phyloP scores from a whole-genome alignment of 2,329 filamentous ascomycete genomes.

The Colletotrichum sp. region DNA sequence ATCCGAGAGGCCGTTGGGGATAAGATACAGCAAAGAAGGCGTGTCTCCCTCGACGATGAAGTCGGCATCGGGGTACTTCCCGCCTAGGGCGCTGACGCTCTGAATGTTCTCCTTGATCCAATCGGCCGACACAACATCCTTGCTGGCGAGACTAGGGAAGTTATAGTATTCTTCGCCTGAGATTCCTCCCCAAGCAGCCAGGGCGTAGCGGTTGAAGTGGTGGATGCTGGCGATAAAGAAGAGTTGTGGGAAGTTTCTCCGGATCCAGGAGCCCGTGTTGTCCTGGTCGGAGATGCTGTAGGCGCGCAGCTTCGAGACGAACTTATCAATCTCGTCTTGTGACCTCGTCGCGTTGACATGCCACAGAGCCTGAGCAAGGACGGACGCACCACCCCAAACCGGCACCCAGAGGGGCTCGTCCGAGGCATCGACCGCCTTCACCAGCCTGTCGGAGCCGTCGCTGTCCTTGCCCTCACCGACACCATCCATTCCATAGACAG shows the following conservation, averaged over 20 bases:
- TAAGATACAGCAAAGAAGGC: slow-evolving; percentile 42
- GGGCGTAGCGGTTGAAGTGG: slow-evolving; percentile 53
- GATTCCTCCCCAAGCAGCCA: slow-evolving; percentile 56
- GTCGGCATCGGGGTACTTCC: slow-evolving; percentile 42
- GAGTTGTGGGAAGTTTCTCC: slow-evolving; percentile 52
- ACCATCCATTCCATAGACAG: background rate
- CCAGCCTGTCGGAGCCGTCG: slow-evolving; percentile 34
- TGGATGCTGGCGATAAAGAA: slow-evolving; percentile 56
- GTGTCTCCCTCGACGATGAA: slow-evolving; percentile 56
- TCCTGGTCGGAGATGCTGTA: slow-evolving; percentile 61
- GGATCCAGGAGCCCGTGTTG: slow-evolving; percentile 55
- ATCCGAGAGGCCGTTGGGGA: slow-evolving; percentile 45
- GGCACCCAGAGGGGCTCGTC: slow-evolving; percentile 51
- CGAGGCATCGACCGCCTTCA: slow-evolving; percentile 41
- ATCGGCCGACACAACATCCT: slow-evolving; percentile 42
- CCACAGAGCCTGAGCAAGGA: slow-evolving; percentile 50
- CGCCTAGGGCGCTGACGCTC: slow-evolving; percentile 44
- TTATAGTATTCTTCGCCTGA: slow-evolving; percentile 51
- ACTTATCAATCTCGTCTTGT: slow-evolving; percentile 30
- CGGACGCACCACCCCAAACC: slow-evolving; percentile 55
- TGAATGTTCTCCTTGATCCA: slow-evolving; percentile 55
- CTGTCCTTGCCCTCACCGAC: slow-evolving; percentile 32
- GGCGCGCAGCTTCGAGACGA: slow-evolving; percentile 45
- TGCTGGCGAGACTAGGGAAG: slow-evolving; percentile 52
- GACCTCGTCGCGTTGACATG: slow-evolving; percentile 38